Evolutionary conservation across 306 rosid genomes (phyloP), one percentile per base, ranked within the genome.

Genomic region (Boehmeria nivea): DNA sequence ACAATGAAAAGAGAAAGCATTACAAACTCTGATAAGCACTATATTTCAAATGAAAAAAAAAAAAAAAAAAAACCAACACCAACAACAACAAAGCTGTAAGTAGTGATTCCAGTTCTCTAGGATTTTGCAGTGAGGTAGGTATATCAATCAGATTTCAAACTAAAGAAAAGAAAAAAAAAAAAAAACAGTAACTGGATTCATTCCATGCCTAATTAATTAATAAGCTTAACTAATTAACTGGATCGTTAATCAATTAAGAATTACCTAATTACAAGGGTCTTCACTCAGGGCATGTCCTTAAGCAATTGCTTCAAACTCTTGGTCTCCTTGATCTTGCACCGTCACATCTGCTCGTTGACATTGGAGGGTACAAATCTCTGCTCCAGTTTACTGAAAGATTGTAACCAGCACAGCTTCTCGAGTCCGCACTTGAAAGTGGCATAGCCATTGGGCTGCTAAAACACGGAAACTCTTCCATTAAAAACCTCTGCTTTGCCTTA

Each of bases 401-500:
- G 14, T 81, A 80, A 60, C 80, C 68, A 28, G 77, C 76, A 38
- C 64, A 75, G 75, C 87, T 76, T 44, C 81, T 83, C 21, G 74
- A 34, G 70, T 80, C 90, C 31, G 76, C 80, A 47, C 8, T 78
- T 7, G 75, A 65, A 40, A 75, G 54, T n/a, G n/a, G n/a, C 8
- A 11, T 11, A 40, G 59, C 49, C 67, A 63, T 38, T 25, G 68
- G 72, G 71, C 67, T 65, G 71, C 54, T 60, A 45, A 57, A 68
- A 31, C 60, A 74, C 55, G 51, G 60, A 62, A 72, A 65, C 64
- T 87, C 86, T 61, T 81, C 80, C 71, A 56, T 60, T n/a, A n/a
- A n/a, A n/a, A n/a, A 8, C 54, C 79, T 72, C 69, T 70, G 74
- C 72, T 84, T 91, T 21, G 85, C 87, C 62, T 71, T 84, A 3